Evolutionary conservation across 495 filamentous ascomycete genomes (phyloP).

Genomic region (Thermothielavioides terrestris): DNA sequence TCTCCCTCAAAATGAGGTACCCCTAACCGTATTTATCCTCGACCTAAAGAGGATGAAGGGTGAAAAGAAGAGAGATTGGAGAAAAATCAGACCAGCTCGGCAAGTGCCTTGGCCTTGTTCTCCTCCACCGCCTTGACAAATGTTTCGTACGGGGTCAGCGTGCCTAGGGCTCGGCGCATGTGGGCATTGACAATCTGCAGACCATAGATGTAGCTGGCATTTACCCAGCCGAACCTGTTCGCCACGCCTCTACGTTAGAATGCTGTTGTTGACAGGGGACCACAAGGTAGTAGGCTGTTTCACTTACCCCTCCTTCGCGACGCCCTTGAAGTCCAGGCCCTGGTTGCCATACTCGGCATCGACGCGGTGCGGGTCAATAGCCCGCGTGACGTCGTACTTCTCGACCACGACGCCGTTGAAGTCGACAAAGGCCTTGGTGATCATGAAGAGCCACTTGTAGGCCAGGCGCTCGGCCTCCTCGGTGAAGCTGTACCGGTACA

Average conservation of each 20-base stretch:
- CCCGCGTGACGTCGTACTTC: conserved; percentile 93
- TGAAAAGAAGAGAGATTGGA: too few species aligned
- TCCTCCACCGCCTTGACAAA: conserved; percentile 49
- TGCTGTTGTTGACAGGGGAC: too few species aligned
- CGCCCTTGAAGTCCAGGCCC: conserved; percentile 85
- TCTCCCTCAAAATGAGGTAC: background rate
- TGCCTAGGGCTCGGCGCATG: conserved; percentile 75
- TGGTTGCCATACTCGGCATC: conserved; percentile 98
- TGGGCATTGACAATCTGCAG: conserved; percentile 75
- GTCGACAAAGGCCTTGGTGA: conserved; percentile 92
- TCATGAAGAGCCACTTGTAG: conserved; percentile 96
- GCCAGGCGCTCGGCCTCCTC: conserved; percentile 79
- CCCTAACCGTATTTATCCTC: background rate
- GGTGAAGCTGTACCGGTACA: conserved; percentile 82
- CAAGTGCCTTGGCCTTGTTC: conserved; percentile 35
- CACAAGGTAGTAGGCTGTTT: conserved; percentile 19
- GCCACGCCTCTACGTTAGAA: too few species aligned
- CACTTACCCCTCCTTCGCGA: conserved; percentile 87
- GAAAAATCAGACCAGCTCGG: conserved; percentile 26
- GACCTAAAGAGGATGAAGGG: background rate
- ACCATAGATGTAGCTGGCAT: conserved; percentile 89
- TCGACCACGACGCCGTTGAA: conserved; percentile 97
- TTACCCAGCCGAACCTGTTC: conserved; percentile 95
- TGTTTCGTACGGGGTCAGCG: conserved; percentile 71
- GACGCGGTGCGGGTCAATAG: conserved; percentile 81